A percentile compares a stretch with the other conserved stretches of the same genome.
These are phyloP conservation scores for Elongisporangium anandrum DNA, from an alignment of 352 stramenopile genomes.

Conservation along the genomic window DNA sequence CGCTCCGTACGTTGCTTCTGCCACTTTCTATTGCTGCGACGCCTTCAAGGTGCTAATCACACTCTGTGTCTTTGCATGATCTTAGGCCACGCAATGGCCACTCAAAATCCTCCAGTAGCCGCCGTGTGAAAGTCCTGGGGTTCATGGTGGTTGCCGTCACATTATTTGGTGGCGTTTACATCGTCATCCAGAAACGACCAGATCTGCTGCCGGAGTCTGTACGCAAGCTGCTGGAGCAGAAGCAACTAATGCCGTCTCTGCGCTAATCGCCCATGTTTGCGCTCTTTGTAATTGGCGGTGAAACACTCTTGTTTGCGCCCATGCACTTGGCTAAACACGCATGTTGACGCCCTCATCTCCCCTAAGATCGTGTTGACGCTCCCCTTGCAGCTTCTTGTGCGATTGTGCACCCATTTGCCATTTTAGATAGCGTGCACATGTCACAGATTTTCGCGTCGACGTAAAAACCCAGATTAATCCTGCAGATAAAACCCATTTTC, in stretches of 20 bases:
- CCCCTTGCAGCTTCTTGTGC: no score
- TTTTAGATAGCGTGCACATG: not conserved
- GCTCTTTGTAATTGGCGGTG: not conserved
- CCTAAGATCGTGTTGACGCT: not conserved
- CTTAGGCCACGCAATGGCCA: conserved; percentile 42
- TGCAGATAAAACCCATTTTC: not conserved
- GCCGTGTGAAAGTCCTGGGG: not conserved
- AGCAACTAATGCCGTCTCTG: not conserved
- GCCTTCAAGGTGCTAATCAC: not conserved
- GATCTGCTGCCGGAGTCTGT: not conserved
- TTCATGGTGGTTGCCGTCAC: not conserved
- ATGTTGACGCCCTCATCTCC: not conserved
- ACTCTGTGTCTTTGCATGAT: not conserved
- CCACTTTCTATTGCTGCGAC: not conserved
- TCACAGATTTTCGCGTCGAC: not conserved
- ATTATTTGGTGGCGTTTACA: not conserved
- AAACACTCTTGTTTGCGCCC: not conserved
- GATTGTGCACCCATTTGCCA: not conserved
- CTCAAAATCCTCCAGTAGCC: conserved; percentile 27
- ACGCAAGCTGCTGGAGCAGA: not conserved
- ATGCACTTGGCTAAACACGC: not conserved
- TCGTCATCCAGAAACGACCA: not conserved
- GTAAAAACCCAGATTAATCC: not conserved
- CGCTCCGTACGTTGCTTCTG: conserved; percentile 36
- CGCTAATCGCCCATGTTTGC: not conserved